A percentile compares a stretch with the other conserved stretches of the same genome.
These are phyloP conservation scores for Lumnitzera racemosa DNA, from an alignment of 345 rosid genomes.

Conservation along the genomic window DNA sequence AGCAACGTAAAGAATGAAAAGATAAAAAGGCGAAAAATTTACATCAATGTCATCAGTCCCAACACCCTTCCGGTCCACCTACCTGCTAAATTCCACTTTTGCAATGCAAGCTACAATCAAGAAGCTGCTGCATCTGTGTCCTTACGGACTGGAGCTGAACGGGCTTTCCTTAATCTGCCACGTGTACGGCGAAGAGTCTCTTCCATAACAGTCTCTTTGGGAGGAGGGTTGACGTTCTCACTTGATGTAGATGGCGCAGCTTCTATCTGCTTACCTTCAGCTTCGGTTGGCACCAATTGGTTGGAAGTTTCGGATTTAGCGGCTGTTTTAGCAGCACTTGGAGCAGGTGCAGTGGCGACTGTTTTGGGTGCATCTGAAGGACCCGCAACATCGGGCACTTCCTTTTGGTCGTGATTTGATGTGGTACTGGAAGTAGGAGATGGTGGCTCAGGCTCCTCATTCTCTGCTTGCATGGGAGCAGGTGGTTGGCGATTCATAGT, in stretches of 20 bases:
- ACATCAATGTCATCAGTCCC: conserved; percentile 26
- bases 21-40: conserved; percentile 22
- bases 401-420: conserved; percentile 52
- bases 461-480: conserved; percentile 20
- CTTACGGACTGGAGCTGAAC: conserved; percentile 27
- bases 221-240: conserved; percentile 32
- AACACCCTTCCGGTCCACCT: conserved; percentile 22
- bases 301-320: conserved; percentile 1
- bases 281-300: conserved; percentile 25
- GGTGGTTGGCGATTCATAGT: conserved; percentile 34
- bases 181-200: conserved; percentile 33
- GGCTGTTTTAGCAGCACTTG: conserved; percentile 8
- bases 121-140: conserved; percentile 8
- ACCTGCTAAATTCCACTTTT: conserved; percentile 20
- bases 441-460: conserved; percentile 56
- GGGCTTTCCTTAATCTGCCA: conserved; percentile 43
- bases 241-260: conserved; percentile 26
- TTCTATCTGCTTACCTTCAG: conserved; percentile 41
- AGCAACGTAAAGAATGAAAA: conserved; percentile 41
- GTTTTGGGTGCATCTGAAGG: conserved; percentile 31
- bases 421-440: conserved; percentile 65
- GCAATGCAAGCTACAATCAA: conserved; percentile 14
- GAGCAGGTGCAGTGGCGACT: conserved; percentile 18
- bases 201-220: conserved; percentile 51
- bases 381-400: conserved; percentile 31